Conservation (phyloP, 306 rosid genomes). For the Sesbania bispinosa region DNA sequence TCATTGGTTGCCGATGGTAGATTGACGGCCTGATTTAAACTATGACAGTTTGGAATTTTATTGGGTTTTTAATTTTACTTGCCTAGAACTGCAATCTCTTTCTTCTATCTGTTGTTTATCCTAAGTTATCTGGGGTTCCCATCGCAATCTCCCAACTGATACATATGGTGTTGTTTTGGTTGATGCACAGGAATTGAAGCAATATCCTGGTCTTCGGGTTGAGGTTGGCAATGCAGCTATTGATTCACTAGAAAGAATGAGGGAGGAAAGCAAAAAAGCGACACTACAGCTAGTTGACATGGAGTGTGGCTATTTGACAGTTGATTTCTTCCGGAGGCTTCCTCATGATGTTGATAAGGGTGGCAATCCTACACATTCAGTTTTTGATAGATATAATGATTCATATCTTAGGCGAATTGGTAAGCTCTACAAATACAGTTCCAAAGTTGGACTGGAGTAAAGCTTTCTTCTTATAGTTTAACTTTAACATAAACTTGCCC, state of each 20-base stretch:
- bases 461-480: neutral
- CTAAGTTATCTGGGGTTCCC: neutral
- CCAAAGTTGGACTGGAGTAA: neutral
- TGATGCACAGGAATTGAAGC: constrained; percentile 70
- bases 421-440: constrained; percentile 20
- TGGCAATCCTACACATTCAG: constrained; percentile 94
- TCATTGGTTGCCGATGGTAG: neutral
- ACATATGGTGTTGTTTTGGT: neutral
- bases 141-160: neutral
- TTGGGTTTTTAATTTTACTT: neutral
- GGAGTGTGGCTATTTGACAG: constrained; percentile 90
- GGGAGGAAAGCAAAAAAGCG: constrained; percentile 86
- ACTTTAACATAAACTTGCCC: neutral
- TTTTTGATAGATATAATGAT: constrained; percentile 89
- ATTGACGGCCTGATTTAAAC: neutral
- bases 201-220: constrained; percentile 86
- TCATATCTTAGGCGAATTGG: constrained; percentile 89
- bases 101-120: neutral
- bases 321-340: constrained; percentile 89
- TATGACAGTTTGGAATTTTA: neutral
- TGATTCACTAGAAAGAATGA: constrained; percentile 82
- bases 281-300: constrained; percentile 82
- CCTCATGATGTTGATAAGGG: constrained; percentile 98
- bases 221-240: constrained; percentile 83
- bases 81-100: neutral